phyloP scores from a whole-genome alignment of 305 asterid species.

The Solanum aculeatissimum region DNA sequence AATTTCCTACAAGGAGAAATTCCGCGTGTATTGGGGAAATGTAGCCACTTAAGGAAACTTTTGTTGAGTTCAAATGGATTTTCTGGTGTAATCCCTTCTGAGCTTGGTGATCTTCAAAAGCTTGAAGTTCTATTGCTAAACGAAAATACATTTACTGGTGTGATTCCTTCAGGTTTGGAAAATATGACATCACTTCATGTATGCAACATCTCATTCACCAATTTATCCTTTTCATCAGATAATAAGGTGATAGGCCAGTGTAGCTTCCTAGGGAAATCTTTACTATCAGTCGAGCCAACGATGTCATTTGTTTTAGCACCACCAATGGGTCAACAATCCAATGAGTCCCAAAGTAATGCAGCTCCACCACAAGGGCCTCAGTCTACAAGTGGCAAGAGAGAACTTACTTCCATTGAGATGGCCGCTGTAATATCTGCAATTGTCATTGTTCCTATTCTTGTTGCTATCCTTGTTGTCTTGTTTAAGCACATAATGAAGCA shows the following conservation, averaged over 20 bases:
- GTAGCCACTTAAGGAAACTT: conserved; percentile 36
- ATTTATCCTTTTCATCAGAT: background rate
- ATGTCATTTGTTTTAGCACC: background rate
- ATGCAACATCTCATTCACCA: conserved; percentile 6
- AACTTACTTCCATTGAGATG: background rate
- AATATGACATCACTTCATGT: background rate
- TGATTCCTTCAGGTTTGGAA: conserved; percentile 2
- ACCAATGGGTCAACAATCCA: background rate
- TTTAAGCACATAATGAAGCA: background rate
- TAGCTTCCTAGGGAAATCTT: background rate
- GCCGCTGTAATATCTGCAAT: conserved; percentile 4
- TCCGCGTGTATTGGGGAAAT: conserved; percentile 23
- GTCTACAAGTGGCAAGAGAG: background rate
- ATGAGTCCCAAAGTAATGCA: background rate
- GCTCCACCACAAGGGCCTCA: background rate
- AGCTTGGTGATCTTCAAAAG: conserved; percentile 24
- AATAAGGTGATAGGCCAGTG: background rate
- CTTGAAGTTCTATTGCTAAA: conserved; percentile 26
- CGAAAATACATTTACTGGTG: conserved; percentile 3
- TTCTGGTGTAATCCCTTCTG: conserved; percentile 29
- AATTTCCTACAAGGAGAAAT: conserved; percentile 37
- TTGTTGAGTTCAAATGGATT: conserved; percentile 35
- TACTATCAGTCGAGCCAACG: background rate
- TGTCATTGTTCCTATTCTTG: background rate
- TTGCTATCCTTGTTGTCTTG: conserved; percentile 5